Base-by-base conservation (phyloP, 2,329 filamentous ascomycete species). In the Parastagonospora nodorum region DNA sequence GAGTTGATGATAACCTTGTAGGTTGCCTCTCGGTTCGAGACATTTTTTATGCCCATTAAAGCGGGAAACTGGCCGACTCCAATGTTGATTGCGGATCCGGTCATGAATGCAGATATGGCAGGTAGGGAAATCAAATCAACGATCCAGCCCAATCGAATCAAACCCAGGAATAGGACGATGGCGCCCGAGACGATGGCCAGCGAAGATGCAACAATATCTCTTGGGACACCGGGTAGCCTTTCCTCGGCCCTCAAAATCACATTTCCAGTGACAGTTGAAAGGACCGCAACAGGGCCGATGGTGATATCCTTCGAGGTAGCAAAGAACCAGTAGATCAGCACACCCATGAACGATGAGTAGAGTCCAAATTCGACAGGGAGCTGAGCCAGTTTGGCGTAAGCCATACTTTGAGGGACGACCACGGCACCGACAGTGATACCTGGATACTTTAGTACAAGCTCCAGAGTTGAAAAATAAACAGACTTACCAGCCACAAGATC, bases 281-380 rank as follows among this genome's bases (percentile, higher is more conserved):
- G 87, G 58, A 97, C 94, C 32, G 94, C 94, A 41, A 97, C 94
- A 15, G 93, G 93, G 10, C 93, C 93, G 45, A 97, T 97, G 11
- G 93, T 97, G 67, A 99, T 97, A 73, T 99, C 94, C 73, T 97
- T 99, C 7, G 93, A 97, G 0, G 94, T 99, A 29, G 93, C 94
- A 68, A 97, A 97, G 72, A 97, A 89, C 93, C 93, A 97, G 76
- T 99, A 99, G 55, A 96, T 82, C 54, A 96, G 73, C 2, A 96
- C 92, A 43, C 94, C 94, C 86, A 97, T 95, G 73, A 99, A 97
- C 0, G 93, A 97, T 0, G 93, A 94, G 75, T 96, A 96, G 1
- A 97, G 82, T 49, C 94, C 93, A 64, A 88, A 97, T 69, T 97
- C 82, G 8, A 88, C 84, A 1, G 84, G 80, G 15, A 97, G 82